Base-by-base conservation (phyloP, 1,284 basidiomycete species). In the Cerrena zonata region DNA sequence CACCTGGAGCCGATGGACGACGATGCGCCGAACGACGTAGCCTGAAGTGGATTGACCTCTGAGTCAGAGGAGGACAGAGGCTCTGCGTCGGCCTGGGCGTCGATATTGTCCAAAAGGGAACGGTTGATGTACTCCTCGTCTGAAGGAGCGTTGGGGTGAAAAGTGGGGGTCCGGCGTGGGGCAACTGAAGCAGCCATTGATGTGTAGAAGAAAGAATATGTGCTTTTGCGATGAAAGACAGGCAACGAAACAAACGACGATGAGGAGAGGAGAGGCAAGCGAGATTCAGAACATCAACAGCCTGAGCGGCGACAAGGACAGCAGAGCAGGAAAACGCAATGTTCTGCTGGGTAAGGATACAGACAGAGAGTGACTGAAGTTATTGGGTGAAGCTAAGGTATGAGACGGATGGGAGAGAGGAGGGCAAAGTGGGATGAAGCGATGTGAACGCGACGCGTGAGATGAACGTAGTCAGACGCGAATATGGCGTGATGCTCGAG, bases 81-180 rank as follows among this genome's bases (percentile, higher is more conserved):
- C 65, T 89, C 87, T 48, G 85, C 78, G 77, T 89, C 86, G 50
- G 82, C 84, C 67, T 86, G 82, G 52, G 82, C 84, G 77, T 90
- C 80, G 61, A 90, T 77, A 37, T 81, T 84, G 65, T 86, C 87
- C 58, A 90, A 71, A 53, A 90, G 76, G 50, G 86, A 89, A 64
- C 82, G 82, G 71, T 89, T 89, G 65, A 90, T 88, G 61, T 82
- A 82, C 69, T 85, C 86, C 77, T 89, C 86, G 80, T 86, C 87
- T 53, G 74, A 66, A 60, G 64, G 67, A 62, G 61, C 65, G 50
- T 52, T 58, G 60, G 58, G 61, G 56, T 57, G 18, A 64, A 58
- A 65, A 51, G 61, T 63, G 50, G 60, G 58, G 38, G 64, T 65
- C 50, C 66, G 68, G 53, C 65, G 65, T 57, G 68, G 65, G 56